These are phyloP conservation scores for Fusarium longipes DNA, from an alignment of 2,329 filamentous ascomycete species.

Conservation along the genomic window DNA sequence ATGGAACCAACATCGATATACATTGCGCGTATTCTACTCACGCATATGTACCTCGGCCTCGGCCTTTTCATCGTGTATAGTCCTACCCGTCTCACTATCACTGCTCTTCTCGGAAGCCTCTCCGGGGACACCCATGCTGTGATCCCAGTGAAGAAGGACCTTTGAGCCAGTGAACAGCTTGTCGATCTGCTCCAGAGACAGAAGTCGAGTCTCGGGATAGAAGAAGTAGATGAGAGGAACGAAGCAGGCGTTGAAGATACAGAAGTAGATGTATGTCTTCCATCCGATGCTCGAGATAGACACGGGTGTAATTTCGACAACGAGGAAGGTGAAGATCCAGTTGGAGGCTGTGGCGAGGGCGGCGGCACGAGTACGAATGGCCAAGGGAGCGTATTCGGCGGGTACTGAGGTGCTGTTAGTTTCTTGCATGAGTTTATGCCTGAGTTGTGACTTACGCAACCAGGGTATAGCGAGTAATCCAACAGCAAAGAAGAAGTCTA, in stretches of 20 bases:
- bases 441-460: constrained; percentile 41
- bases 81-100: constrained; percentile 28
- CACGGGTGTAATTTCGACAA: constrained; percentile 54
- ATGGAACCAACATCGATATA: not conserved
- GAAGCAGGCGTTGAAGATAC: constrained; percentile 52
- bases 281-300: constrained; percentile 53
- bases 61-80: constrained; percentile 39
- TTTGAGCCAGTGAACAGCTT: constrained; percentile 51
- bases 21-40: not conserved
- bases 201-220: constrained; percentile 61
- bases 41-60: constrained; percentile 18
- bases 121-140: constrained; percentile 49
- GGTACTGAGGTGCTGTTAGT: constrained; percentile 47
- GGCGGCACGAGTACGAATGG: constrained; percentile 53
- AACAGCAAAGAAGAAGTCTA: constrained; percentile 56
- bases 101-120: constrained; percentile 38
- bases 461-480: constrained; percentile 55
- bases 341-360: constrained; percentile 55
- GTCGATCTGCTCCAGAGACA: constrained; percentile 63
- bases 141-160: constrained; percentile 48
- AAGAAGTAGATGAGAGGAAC: constrained; percentile 61
- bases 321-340: constrained; percentile 52
- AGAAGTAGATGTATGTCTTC: constrained; percentile 54
- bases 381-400: constrained; percentile 57
- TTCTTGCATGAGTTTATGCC: not conserved